A percentile compares a stretch with the other conserved stretches of the same genome.
phyloP scores from a whole-genome alignment of 768 basidiomycete genomes.

The Pulveroboletus sp. region DNA sequence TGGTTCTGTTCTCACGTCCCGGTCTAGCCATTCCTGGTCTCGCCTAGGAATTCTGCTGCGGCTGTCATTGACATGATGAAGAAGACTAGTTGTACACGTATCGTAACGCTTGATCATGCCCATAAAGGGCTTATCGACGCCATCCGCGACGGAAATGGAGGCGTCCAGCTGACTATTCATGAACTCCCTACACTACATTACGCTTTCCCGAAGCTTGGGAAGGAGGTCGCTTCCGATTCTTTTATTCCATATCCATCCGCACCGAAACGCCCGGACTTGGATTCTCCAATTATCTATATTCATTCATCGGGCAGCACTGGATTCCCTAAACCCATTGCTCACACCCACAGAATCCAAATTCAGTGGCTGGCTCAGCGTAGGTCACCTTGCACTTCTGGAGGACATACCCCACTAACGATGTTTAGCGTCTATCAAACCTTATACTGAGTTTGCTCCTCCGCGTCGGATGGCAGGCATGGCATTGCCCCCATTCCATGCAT shows the following conservation, averaged over 20 bases:
- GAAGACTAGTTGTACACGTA: constrained; percentile 16
- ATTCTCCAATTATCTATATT: constrained; percentile 40
- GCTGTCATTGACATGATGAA: constrained; percentile 30
- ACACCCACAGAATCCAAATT: constrained; percentile 30
- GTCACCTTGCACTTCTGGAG: background rate
- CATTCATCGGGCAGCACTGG: constrained; percentile 50
- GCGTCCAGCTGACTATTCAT: constrained; percentile 4
- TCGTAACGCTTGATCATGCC: constrained; percentile 16
- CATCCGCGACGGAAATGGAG: background rate
- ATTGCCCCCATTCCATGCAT: constrained; percentile 26
- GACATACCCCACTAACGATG: background rate
- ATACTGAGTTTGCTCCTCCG: constrained; percentile 8
- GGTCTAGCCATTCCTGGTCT: constrained; percentile 33
- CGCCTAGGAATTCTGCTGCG: constrained; percentile 39
- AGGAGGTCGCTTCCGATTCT: constrained; percentile 20
- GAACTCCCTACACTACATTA: constrained; percentile 19
- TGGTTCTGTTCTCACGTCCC: constrained; percentile 17
- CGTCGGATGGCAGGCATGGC: constrained; percentile 21
- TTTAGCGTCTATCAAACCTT: constrained; percentile 3
- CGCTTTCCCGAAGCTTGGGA: constrained; percentile 40
- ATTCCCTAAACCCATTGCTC: constrained; percentile 43
- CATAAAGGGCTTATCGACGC: constrained; percentile 15
- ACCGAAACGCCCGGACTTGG: constrained; percentile 17
- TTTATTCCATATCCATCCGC: constrained; percentile 18
- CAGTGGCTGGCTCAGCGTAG: constrained; percentile 36